phyloP scores from a whole-genome alignment of 805 yeast genomes.

The Metschnikowia rubicola region DNA sequence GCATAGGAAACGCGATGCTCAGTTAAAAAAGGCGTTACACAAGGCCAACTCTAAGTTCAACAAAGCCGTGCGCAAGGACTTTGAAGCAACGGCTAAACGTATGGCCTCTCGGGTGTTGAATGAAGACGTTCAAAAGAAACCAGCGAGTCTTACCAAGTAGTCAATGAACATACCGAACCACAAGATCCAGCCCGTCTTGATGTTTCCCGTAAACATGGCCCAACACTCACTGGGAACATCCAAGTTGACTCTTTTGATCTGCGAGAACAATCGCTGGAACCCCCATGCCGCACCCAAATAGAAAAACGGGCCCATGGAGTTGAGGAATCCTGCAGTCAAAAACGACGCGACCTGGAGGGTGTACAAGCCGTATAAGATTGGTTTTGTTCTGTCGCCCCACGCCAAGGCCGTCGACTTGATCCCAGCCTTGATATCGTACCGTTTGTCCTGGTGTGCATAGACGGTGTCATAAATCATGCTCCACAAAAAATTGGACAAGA shows the following conservation, averaged over 20 bases:
- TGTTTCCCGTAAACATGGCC: slow-evolving; percentile 72
- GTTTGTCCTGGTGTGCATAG: slow-evolving; percentile 96
- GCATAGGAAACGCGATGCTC: slow-evolving; percentile 14
- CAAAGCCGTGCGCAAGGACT: slow-evolving; percentile 21
- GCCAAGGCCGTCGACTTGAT: slow-evolving; percentile 92
- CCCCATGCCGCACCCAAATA: slow-evolving; percentile 63
- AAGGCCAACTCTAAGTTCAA: slow-evolving; percentile 27
- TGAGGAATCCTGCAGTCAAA: slow-evolving; percentile 65
- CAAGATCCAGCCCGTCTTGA: slow-evolving; percentile 68
- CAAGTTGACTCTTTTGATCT: slow-evolving; percentile 72
- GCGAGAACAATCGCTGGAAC: slow-evolving; percentile 60
- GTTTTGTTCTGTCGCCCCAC: slow-evolving; percentile 82
- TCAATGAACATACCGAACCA: slow-evolving; percentile 66
- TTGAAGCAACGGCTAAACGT: slow-evolving; percentile 9
- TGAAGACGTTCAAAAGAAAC: slow-evolving; percentile 22
- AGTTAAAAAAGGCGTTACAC: slow-evolving; percentile 26
- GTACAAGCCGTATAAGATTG: slow-evolving; percentile 61
- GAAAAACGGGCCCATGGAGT: slow-evolving; percentile 87
- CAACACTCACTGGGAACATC: slow-evolving; percentile 82
- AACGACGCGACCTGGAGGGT: slow-evolving; percentile 64
- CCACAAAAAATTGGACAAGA: slow-evolving; percentile 79
- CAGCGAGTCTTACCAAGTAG: slow-evolving; percentile 50
- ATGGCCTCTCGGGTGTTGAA: neutral
- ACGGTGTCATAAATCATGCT: slow-evolving; percentile 94
- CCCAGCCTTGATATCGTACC: slow-evolving; percentile 84